Evolutionary conservation across 2,329 filamentous ascomycete genomes (phyloP).

Genomic region (Colletotrichum viniferum): DNA sequence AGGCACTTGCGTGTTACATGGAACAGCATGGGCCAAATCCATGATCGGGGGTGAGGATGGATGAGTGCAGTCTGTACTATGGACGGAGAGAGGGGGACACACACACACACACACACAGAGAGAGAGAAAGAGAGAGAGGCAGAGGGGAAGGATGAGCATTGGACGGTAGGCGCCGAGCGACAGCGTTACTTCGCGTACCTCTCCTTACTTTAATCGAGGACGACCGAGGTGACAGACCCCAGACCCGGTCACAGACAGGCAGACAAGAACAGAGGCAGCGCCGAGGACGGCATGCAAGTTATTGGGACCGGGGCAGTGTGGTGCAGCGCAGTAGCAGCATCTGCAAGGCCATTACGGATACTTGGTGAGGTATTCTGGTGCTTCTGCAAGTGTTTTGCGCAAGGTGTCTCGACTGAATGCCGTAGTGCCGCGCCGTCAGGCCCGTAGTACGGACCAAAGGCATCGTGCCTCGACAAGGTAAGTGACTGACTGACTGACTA

Average conservation of each 20-base stretch:
- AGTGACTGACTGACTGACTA: background rate
- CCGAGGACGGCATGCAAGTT: slow-evolving; percentile 4
- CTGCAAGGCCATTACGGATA: background rate
- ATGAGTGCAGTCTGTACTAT: background rate
- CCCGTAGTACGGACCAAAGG: background rate
- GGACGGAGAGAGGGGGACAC: too few relatives aligned
- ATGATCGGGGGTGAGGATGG: background rate
- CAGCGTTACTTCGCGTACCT: slow-evolving; percentile 13
- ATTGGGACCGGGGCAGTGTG: background rate
- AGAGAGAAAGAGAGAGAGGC: background rate
- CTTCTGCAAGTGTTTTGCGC: background rate
- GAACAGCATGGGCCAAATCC: slow-evolving; percentile 9
- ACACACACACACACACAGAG: background rate
- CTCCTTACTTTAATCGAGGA: slow-evolving; percentile 20
- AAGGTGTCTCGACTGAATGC: background rate
- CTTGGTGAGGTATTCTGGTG: background rate
- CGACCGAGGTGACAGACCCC: slow-evolving; percentile 10
- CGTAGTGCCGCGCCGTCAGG: background rate
- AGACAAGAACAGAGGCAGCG: background rate
- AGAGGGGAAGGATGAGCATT: background rate
- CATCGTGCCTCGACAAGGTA: background rate
- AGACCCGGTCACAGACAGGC: background rate
- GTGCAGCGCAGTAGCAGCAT: background rate
- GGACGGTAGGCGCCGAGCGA: slow-evolving; percentile 18
- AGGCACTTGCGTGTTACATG: slow-evolving; percentile 17